phyloP scores from a whole-genome alignment of 2,329 filamentous ascomycete species.

The Blastomyces silverae region DNA sequence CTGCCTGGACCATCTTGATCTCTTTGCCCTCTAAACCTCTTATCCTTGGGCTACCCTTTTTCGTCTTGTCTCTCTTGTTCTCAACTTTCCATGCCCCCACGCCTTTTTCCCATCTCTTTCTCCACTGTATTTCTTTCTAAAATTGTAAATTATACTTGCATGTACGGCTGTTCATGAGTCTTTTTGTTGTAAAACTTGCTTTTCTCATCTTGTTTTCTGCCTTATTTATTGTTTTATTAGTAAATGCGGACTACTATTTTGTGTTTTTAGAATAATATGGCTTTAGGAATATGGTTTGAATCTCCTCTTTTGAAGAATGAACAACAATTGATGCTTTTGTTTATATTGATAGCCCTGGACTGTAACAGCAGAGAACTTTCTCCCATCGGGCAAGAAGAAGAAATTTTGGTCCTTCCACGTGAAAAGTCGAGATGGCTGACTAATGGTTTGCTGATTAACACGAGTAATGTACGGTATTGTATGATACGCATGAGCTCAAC shows the following conservation, averaged over 20 bases:
- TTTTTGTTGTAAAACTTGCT: not conserved
- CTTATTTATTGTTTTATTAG: not conserved
- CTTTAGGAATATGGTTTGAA: not conserved
- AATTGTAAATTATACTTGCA: conserved; percentile 12
- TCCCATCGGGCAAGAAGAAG: not conserved
- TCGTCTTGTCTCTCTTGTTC: not conserved
- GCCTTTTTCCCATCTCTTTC: not conserved
- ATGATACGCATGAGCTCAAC: not conserved
- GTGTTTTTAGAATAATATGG: not conserved
- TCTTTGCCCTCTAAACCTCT: not conserved
- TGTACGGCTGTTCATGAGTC: conserved; percentile 5
- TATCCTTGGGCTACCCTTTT: not conserved
- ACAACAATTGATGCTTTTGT: not conserved
- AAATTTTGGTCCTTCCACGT: not conserved
- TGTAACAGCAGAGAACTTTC: not conserved
- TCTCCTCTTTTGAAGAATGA: conserved; percentile 1
- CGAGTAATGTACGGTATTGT: not conserved
- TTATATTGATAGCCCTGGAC: not conserved
- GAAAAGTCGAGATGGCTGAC: not conserved
- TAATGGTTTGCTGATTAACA: not conserved
- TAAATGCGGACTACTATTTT: conserved; percentile 5
- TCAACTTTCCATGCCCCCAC: not conserved
- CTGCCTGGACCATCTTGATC: not conserved
- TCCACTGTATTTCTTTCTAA: conserved; percentile 4
- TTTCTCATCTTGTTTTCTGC: not conserved